These are phyloP conservation scores for Trichophyton equinum DNA, from an alignment of 2,329 filamentous ascomycete species.

Conservation along the genomic window DNA sequence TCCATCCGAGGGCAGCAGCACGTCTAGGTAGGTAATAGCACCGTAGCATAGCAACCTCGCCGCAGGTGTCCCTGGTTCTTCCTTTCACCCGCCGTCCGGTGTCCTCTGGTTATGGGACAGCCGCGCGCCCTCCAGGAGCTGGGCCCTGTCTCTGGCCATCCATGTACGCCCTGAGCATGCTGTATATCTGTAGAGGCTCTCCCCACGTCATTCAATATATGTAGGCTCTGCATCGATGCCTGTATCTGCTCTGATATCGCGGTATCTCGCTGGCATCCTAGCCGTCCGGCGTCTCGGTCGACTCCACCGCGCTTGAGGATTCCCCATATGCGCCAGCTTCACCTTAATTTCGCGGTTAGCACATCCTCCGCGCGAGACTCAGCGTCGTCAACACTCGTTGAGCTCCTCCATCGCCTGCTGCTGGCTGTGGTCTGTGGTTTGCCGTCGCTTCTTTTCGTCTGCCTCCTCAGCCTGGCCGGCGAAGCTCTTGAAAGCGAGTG, in stretches of 20 bases:
- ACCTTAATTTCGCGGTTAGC: background rate
- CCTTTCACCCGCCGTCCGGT: too few species aligned
- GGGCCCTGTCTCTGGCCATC: too few species aligned
- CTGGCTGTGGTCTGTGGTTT: background rate
- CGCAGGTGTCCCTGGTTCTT: too few species aligned
- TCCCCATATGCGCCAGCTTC: background rate
- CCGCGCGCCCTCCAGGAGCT: too few species aligned
- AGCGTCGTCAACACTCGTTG: background rate
- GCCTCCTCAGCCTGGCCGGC: background rate
- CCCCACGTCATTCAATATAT: background rate
- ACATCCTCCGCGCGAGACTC: background rate
- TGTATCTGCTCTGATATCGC: background rate
- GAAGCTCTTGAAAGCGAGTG: background rate
- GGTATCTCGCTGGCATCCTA: background rate
- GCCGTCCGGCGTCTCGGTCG: background rate
- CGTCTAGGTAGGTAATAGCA: too few species aligned
- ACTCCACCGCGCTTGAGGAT: conserved; percentile 4
- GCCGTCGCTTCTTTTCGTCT: background rate
- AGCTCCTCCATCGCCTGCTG: background rate
- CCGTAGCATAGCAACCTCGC: too few species aligned
- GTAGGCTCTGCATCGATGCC: background rate
- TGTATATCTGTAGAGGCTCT: background rate
- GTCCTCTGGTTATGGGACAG: too few species aligned
- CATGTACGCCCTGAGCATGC: background rate
- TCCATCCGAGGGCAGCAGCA: too few species aligned